Base-by-base conservation (phyloP, 2,329 filamentous ascomycete species). In the Ophiostoma pallidulum region DNA sequence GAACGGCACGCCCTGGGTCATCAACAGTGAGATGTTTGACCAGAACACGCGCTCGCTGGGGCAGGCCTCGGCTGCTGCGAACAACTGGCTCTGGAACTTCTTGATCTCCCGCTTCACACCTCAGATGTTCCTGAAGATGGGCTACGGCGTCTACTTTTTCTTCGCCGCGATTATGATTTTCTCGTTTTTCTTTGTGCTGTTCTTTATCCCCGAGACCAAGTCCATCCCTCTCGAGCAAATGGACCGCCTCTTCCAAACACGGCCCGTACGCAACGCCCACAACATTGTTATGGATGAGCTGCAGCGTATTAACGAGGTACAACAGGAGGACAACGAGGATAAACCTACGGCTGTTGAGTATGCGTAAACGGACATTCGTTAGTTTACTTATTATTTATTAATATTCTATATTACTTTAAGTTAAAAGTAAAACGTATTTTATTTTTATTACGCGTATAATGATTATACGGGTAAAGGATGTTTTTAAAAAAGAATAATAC, bases 21-120 rank as follows among this genome's bases (percentile, higher is more conserved):
- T 85, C 58, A 86, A 86, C 67, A 73, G 73, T 0, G 83, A 89
- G 62, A 87, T 89, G 70, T 88, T 87, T 62, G 77, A 83, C 57
- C 75, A 79, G 53, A 82, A 82, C 64, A 78, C 79, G 14, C 73
- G 82, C 45, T 77, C 79, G 0, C 71, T 89, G 0, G 84, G 82
- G 1, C 84, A 88, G 59, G 83, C 84, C 9, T 82, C 74, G 32
- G 84, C 84, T 0, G 77, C 82, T 0, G 78, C 78, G 3, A 82
- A 76, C 64, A 86, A 87, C 63, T 87, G 83, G 83, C 72, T 82
- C 57, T 82, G 69, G 69, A 86, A 85, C 62, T 85, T 86, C 60
- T 71, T 86, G 59, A 75, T 86, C 54, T 73, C 73, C 0, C 72
- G 80, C 10, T 85, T 82, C 66, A 85, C 78, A 0, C 78, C 74